Conservation (phyloP, 805 yeast species). For the Myxozyma kluyveri region DNA sequence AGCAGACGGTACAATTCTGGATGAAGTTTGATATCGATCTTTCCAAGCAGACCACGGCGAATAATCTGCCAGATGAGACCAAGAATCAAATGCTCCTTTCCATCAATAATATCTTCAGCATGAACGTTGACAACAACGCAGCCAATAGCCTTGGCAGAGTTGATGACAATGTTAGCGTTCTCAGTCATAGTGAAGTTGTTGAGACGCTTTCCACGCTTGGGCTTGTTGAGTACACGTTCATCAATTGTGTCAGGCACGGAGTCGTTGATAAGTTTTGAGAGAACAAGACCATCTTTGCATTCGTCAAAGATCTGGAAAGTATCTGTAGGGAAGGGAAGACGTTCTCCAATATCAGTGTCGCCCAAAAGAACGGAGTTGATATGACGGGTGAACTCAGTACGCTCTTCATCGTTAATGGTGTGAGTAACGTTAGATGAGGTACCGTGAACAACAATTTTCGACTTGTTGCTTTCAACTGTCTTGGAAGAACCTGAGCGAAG, state of each 20-base stretch:
- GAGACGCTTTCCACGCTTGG: conserved; percentile 73
- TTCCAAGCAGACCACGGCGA: conserved; percentile 89
- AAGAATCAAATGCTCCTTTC: conserved; percentile 89
- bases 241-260: conserved; percentile 98
- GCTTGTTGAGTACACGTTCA: conserved; percentile 90
- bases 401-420: conserved; percentile 95
- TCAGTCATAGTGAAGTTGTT: conserved; percentile 95
- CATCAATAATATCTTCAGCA: conserved; percentile 94
- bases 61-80: conserved; percentile 98
- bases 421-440: conserved; percentile 90
- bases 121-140: conserved; percentile 97
- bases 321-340: conserved; percentile 90
- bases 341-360: conserved; percentile 75
- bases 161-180: conserved; percentile 95
- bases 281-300: conserved; percentile 83
- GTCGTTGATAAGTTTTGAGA: conserved; percentile 91
- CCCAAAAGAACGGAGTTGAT: conserved; percentile 89
- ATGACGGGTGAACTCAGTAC: conserved; percentile 92
- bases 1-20: conserved; percentile 93
- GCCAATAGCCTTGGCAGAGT: conserved; percentile 98
- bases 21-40: conserved; percentile 92
- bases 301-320: conserved; percentile 95
- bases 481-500: conserved; percentile 26
- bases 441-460: conserved; percentile 80
- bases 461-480: conserved; percentile 42